These are phyloP conservation scores for Yamadazyma olivae DNA, from an alignment of 805 yeast genomes.

Conservation along the genomic window DNA sequence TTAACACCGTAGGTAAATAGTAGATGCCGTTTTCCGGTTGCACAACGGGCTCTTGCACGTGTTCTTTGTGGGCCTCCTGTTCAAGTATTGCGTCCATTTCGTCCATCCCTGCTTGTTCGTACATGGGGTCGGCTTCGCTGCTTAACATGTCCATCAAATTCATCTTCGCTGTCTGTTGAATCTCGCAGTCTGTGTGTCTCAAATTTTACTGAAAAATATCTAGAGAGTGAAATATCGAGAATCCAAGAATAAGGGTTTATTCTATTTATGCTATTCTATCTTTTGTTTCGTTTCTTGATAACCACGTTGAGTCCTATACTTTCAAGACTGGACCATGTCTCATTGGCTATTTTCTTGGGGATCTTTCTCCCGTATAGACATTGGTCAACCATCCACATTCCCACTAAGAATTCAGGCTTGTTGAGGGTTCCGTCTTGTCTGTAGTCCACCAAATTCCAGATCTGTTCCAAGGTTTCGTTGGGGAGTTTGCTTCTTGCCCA, in stretches of 20 bases:
- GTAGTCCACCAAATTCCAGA: slow-evolving; percentile 71
- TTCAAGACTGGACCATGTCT: slow-evolving; percentile 79
- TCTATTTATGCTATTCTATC: too few relatives aligned
- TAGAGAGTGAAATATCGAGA: too few relatives aligned
- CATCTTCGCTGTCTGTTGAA: too few relatives aligned
- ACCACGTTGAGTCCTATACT: slow-evolving; percentile 41
- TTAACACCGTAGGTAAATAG: slow-evolving; percentile 32
- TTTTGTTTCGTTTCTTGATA: slow-evolving; percentile 31
- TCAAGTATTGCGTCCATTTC: slow-evolving; percentile 10
- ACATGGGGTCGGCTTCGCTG: slow-evolving; percentile 22
- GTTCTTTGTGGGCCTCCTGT: slow-evolving; percentile 2
- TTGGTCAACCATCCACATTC: slow-evolving; percentile 97
- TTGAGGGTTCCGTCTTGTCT: slow-evolving; percentile 71
- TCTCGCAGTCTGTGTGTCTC: too few relatives aligned
- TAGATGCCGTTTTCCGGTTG: slow-evolving; percentile 25
- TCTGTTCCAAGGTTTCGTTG: slow-evolving; percentile 49
- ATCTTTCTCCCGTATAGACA: slow-evolving; percentile 90
- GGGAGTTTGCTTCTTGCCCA: slow-evolving; percentile 82
- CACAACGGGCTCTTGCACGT: background rate
- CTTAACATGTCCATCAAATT: slow-evolving; percentile 40
- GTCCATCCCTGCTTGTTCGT: slow-evolving; percentile 9
- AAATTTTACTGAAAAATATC: too few relatives aligned
- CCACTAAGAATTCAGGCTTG: slow-evolving; percentile 84
- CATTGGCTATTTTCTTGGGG: slow-evolving; percentile 64
- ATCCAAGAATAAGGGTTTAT: too few relatives aligned